Base-by-base conservation (phyloP, 2,329 filamentous ascomycete species). In the Zopfia rhizophila region DNA sequence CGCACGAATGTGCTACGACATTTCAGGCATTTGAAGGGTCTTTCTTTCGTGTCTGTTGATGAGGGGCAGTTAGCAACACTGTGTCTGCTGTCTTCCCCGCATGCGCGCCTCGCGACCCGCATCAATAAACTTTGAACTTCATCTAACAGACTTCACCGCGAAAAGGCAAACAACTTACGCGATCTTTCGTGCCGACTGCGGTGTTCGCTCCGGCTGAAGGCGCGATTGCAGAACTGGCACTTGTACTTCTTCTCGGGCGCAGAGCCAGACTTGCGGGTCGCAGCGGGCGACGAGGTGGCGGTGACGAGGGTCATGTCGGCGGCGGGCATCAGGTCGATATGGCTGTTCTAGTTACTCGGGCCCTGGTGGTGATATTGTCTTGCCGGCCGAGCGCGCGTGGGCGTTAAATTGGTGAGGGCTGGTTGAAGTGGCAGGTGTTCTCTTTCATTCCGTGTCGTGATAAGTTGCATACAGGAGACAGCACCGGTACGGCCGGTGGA, bases 221-320 rank as follows among this genome's bases (percentile, higher is more conserved):
- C 94, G 75, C 94, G 85, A 77, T 92, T 92, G 80, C 94, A 97
- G 76, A 96, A 97, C 81, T 96, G 91, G 79, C 94, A 99, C 75
- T 97, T 97, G 85, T 99, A 99, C 78, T 97, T 96, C 81, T 95
- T 93, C 80, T 97, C 94, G 45, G 92, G 91, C 63, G 85, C 87
- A 63, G 87, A 78, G 52, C 67, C 65, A 59, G 87, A 76, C 77
- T 95, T 96, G 75, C 89, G 86, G 67, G 87, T 82, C 63, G 84
- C 83, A 70, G 88, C 82, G 51, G 71, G 65, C 68, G 86, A 83
- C 69, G 90, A 84, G 68, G 84, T 78, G 68, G 88, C 78, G 63
- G 85, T 77, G 61, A 82, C 78, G 62, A 83, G 80, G 64, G 86
- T 85, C 75, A 87, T 73, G 39, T 65, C 83, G 72, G 86, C 83